These are phyloP conservation scores for Lepidium didymum DNA, from an alignment of 345 rosid species.

Conservation along the genomic window DNA sequence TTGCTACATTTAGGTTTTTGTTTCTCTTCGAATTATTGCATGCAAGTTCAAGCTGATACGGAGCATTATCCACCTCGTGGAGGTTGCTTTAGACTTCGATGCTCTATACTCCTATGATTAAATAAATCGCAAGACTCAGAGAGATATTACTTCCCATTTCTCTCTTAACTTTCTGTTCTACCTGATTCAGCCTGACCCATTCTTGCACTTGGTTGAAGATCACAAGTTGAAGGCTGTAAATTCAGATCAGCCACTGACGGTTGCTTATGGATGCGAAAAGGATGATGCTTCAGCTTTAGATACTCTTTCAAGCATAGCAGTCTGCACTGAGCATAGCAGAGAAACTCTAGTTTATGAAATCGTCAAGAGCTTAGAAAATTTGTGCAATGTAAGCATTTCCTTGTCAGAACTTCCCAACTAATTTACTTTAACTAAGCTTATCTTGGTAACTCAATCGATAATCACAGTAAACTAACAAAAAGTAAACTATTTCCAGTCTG, in stretches of 20 bases:
- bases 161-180: slow-evolving; percentile 1
- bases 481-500: slow-evolving; percentile 44
- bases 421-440: neutral
- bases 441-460: neutral
- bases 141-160: neutral
- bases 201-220: slow-evolving; percentile 65
- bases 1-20: neutral
- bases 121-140: neutral
- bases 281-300: slow-evolving; percentile 59
- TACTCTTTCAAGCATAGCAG: slow-evolving; percentile 49
- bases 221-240: slow-evolving; percentile 59
- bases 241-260: slow-evolving; percentile 28
- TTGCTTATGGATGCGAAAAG: slow-evolving; percentile 58
- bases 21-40: neutral
- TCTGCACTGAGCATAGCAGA: slow-evolving; percentile 48
- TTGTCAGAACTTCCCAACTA: slow-evolving; percentile 1
- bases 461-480: slow-evolving; percentile 4
- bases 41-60: neutral
- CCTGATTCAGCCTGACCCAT: slow-evolving; percentile 74
- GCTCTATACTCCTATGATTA: neutral
- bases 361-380: slow-evolving; percentile 53
- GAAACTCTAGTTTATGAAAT: slow-evolving; percentile 64
- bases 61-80: neutral
- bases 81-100: neutral
- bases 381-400: slow-evolving; percentile 46